Evolutionary conservation across 2,329 filamentous ascomycete genomes (phyloP).

Genomic region (Sporothrix brunneoviolacea): DNA sequence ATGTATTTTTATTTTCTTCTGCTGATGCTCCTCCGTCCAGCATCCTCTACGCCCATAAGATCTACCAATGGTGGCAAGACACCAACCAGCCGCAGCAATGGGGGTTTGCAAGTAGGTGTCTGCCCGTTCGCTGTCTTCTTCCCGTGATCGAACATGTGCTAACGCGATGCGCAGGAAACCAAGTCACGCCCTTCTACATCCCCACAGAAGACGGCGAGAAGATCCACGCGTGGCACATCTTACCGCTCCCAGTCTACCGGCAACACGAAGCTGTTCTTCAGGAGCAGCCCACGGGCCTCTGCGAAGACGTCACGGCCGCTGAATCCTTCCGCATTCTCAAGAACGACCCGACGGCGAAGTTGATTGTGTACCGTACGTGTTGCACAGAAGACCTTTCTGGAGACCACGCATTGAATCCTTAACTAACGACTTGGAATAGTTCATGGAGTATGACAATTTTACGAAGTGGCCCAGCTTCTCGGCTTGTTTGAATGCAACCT

Average conservation of each 20-base stretch:
- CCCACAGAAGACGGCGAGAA: conserved; percentile 67
- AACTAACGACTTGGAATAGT: conserved; percentile 35
- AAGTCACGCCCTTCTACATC: conserved; percentile 80
- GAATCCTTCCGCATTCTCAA: conserved; percentile 55
- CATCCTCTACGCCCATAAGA: conserved; percentile 74
- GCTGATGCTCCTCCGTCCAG: conserved; percentile 38
- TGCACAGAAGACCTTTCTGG: not conserved
- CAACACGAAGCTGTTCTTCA: conserved; percentile 60
- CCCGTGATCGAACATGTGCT: conserved; percentile 1
- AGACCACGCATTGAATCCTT: not conserved
- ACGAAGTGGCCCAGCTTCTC: not conserved
- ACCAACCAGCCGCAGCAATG: conserved; percentile 71
- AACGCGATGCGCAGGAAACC: conserved; percentile 53
- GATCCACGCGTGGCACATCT: conserved; percentile 84
- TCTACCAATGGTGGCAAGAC: conserved; percentile 66
- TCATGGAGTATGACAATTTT: conserved; percentile 49
- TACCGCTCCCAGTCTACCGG: conserved; percentile 71
- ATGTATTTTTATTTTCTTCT: not conserved
- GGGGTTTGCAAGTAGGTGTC: conserved; percentile 69
- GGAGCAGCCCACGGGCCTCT: conserved; percentile 42
- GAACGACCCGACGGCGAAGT: conserved; percentile 54
- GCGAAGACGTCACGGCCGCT: conserved; percentile 47
- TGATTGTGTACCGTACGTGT: conserved; percentile 57
- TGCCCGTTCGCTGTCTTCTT: not conserved
- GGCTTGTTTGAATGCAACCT: too few species aligned